phyloP scores from a whole-genome alignment of 129 eudicot genomes.

The Helianthus tuberosus region DNA sequence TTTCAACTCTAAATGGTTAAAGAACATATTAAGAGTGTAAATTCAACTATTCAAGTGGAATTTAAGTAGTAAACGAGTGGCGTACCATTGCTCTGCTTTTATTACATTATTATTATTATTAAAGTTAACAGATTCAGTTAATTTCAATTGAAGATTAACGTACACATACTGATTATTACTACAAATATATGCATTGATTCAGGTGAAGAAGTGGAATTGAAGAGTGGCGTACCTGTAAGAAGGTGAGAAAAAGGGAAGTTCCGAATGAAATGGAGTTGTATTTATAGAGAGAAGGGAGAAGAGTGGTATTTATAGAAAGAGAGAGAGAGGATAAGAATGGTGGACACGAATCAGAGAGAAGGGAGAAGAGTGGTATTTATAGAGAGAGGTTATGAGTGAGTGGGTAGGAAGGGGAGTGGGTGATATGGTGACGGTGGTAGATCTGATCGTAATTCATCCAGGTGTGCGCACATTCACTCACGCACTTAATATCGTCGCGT shows the following conservation, averaged over 20 bases:
- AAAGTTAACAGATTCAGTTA: neutral
- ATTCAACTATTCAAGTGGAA: too few species aligned
- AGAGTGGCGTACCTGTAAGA: constrained; percentile 32
- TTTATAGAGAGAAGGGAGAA: constrained; percentile 12
- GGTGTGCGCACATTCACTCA: too few species aligned
- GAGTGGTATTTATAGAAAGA: too few species aligned
- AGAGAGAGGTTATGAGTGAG: neutral
- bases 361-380: constrained; percentile 34
- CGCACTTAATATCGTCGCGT: too few species aligned
- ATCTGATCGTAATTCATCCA: neutral
- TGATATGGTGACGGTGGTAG: constrained; percentile 31
- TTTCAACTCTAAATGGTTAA: too few species aligned
- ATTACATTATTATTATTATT: too few species aligned
- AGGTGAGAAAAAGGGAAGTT: constrained; percentile 28
- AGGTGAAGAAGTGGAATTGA: too few species aligned
- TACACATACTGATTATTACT: too few species aligned
- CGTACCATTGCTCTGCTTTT: too few species aligned
- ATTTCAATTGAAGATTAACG: too few species aligned
- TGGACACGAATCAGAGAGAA: constrained; percentile 44
- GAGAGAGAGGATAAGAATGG: constrained; percentile 30
- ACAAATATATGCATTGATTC: neutral
- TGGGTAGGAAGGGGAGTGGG: constrained; percentile 32
- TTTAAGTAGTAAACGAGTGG: too few species aligned
- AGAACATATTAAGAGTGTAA: too few species aligned
- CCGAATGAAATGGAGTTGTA: constrained; percentile 30